A percentile compares a stretch with the other conserved stretches of the same genome.
phyloP scores from a whole-genome alignment of 495 filamentous ascomycete genomes.

The Penicillium malachiteum region DNA sequence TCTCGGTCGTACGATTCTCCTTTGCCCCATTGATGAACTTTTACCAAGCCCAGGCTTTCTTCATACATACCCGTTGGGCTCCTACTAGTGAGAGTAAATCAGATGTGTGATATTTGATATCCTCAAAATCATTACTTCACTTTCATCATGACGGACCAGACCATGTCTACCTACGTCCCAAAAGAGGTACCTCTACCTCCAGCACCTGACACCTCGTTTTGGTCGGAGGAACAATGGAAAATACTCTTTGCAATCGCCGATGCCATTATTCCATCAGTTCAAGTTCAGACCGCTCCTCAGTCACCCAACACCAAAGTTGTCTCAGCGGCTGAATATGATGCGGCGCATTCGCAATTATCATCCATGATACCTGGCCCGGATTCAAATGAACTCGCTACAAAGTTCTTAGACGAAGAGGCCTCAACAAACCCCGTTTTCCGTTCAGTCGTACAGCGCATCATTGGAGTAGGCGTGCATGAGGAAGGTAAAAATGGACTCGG shows the following conservation, averaged over 20 bases:
- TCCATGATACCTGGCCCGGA: constrained; percentile 29
- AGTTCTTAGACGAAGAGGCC: constrained; percentile 51
- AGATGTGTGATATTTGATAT: too few relatives aligned
- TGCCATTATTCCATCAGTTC: constrained; percentile 53
- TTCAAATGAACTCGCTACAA: constrained; percentile 27
- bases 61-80: too few relatives aligned
- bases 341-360: constrained; percentile 26
- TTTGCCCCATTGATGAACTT: too few relatives aligned
- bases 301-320: constrained; percentile 34
- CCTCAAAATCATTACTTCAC: neutral
- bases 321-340: constrained; percentile 34
- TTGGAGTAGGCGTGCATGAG: constrained; percentile 42
- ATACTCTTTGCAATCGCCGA: constrained; percentile 56
- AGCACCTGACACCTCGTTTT: constrained; percentile 34
- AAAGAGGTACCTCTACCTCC: constrained; percentile 46
- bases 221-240: constrained; percentile 53
- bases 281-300: constrained; percentile 36
- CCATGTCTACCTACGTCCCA: constrained; percentile 31
- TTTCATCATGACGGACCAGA: constrained; percentile 25
- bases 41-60: too few relatives aligned
- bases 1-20: too few relatives aligned
- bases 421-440: constrained; percentile 50
- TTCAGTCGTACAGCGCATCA: constrained; percentile 41
- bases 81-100: too few relatives aligned
- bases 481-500: constrained; percentile 51